Evolutionary conservation across 108 stramenopile genomes (phyloP), one percentile per base, ranked within the genome.

Genomic region (Hondaea fermentalgiana): DNA sequence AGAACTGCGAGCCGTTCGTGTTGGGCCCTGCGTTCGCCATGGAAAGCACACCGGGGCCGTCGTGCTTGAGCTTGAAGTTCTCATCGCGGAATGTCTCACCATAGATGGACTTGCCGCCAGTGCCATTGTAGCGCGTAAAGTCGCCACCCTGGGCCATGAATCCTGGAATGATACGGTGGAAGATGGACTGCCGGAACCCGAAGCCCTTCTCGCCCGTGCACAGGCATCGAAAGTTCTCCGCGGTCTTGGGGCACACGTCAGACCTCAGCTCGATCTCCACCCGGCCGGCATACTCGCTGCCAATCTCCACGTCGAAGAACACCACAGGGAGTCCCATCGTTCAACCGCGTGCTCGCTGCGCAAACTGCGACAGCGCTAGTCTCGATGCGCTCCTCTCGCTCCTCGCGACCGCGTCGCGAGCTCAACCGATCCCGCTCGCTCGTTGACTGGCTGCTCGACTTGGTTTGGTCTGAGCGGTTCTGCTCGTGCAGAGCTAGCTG

Each of bases 21-120:
- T 97, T 97, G 91, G 97, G 97, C 21, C 98, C 98, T 60, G 94
- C 92, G 88, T 98, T 98, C 16, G 97, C 97, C 97, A 97, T 97
- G 35, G 96, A 96, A 19, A 98, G 87, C 10, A 97, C 57, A 28
- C 96, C 96, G 53, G 92, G 90, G 60, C 93, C 90, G 72, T 96
- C 92, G 88, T 97, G 98, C 90, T 95, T 95, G 23, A 95, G 72
- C 53, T 59, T 72, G 60, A 99, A 91, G 72, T 97, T 97, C 90
- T 98, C 98, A 89, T 98, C 98, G 72, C 96, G 96, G 92, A 98
- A 97, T 29, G 96, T 97, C 60, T 96, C 96, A 43, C 96, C 90
- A 57, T 88, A 91, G 53, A 88, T 92, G 49, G 94, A 96, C 88
- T 97, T 96, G n/a, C 98, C 98, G 12, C 98, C 98, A 23, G 91